These are phyloP conservation scores for Fraxinus angustifolia DNA, from an alignment of 305 asterid species.

Conservation along the genomic window DNA sequence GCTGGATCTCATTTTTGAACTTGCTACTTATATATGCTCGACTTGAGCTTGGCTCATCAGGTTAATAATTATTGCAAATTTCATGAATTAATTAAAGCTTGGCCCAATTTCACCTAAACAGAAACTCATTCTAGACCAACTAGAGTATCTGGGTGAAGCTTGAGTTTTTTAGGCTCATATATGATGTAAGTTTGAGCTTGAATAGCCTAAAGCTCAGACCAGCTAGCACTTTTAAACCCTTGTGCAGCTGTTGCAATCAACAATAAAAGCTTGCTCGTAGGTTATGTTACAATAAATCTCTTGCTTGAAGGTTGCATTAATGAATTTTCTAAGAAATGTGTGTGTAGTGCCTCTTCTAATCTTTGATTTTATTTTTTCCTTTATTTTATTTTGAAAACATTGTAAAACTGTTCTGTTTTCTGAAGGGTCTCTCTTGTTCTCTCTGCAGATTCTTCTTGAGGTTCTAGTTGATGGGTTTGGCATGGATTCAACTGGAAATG, in stretches of 20 bases:
- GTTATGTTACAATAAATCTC: not conserved
- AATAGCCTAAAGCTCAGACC: not conserved
- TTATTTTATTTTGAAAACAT: not conserved
- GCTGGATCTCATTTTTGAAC: not conserved
- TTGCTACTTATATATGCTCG: not conserved
- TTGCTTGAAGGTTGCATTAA: not conserved
- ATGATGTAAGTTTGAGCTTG: not conserved
- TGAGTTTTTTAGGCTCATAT: not conserved
- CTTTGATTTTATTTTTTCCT: not conserved
- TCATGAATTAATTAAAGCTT: not conserved
- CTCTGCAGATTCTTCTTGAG: constrained; percentile 78
- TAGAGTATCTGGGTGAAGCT: not conserved
- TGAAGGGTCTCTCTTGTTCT: not conserved
- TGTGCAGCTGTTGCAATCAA: not conserved
- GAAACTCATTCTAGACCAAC: not conserved
- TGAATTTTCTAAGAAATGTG: not conserved
- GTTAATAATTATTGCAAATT: not conserved
- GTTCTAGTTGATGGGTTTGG: constrained; percentile 55
- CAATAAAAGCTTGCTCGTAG: not conserved
- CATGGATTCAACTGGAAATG: constrained; percentile 78
- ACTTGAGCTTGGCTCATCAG: not conserved
- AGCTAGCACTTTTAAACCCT: not conserved
- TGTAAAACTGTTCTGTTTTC: not conserved
- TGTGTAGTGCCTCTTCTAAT: not conserved
- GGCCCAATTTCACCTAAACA: not conserved